Evolutionary conservation across 2,329 filamentous ascomycete species (phyloP).

Genomic region (Teratosphaeria nubilosa): DNA sequence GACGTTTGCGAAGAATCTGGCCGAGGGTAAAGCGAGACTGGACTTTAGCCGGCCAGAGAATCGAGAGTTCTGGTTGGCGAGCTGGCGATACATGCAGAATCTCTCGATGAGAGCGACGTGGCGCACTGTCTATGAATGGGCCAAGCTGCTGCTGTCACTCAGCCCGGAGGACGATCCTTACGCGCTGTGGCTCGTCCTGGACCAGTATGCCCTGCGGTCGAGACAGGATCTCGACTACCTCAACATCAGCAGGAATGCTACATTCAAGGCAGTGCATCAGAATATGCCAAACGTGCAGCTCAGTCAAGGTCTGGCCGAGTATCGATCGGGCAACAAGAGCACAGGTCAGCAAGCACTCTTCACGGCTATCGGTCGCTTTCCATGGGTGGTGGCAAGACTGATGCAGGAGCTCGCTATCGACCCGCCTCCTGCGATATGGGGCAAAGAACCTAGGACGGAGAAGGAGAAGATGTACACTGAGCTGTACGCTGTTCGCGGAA

Average conservation of each 20-base stretch:
- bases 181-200: conserved; percentile 67
- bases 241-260: conserved; percentile 50
- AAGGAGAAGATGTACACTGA: conserved; percentile 61
- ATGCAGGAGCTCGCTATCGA: conserved; percentile 74
- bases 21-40: conserved; percentile 68
- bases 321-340: conserved; percentile 56
- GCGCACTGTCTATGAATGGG: conserved; percentile 87
- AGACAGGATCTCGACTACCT: conserved; percentile 68
- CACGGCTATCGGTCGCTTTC: conserved; percentile 60
- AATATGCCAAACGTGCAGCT: conserved; percentile 62
- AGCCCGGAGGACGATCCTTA: conserved; percentile 70
- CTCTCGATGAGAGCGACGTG: conserved; percentile 86
- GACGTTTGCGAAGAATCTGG: conserved; percentile 65
- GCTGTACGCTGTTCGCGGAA: conserved; percentile 65
- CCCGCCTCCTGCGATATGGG: conserved; percentile 73
- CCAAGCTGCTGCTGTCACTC: conserved; percentile 69
- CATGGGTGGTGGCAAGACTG: conserved; percentile 75
- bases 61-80: conserved; percentile 82
- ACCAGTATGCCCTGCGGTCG: conserved; percentile 74
- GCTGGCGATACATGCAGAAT: conserved; percentile 78
- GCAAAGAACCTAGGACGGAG: conserved; percentile 54
- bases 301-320: conserved; percentile 64
- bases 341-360: conserved; percentile 56
- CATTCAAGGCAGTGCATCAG: conserved; percentile 39
- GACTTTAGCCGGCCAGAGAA: conserved; percentile 79